phyloP scores from a whole-genome alignment of 176 grass and related monocot genomes.

The Aegilops sharonensis region DNA sequence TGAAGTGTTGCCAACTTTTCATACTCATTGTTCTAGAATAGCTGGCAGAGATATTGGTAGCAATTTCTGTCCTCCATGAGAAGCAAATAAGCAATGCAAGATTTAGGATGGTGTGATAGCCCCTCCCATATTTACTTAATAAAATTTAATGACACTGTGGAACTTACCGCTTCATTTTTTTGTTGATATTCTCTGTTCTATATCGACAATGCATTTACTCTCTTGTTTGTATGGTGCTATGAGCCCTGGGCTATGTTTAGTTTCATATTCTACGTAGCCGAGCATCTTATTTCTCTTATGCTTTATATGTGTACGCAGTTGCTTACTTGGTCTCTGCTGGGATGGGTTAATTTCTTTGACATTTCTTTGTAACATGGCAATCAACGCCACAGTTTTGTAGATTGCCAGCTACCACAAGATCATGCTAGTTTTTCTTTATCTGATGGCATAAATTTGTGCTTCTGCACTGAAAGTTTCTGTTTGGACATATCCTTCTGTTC shows the following conservation, averaged over 20 bases:
- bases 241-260: not conserved
- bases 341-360: not conserved
- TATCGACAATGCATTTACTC: not conserved
- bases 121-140: not conserved
- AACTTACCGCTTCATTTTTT: not conserved
- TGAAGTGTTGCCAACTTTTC: not conserved
- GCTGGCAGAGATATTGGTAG: not conserved
- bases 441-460: not conserved
- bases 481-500: slow-evolving; percentile 6
- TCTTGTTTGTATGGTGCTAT: not conserved
- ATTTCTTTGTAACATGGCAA: not conserved
- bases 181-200: not conserved
- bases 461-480: not conserved
- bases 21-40: slow-evolving; percentile 2
- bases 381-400: not conserved
- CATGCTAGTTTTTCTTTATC: slow-evolving; percentile 8
- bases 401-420: not conserved
- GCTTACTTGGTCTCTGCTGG: slow-evolving; percentile 18
- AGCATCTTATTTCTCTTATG: not conserved
- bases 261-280: not conserved
- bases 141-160: not conserved
- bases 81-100: slow-evolving; percentile 18
- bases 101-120: not conserved
- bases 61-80: slow-evolving; percentile 2
- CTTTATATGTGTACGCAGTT: slow-evolving; percentile 11